Base-by-base conservation (phyloP, 2,329 filamentous ascomycete genomes). In the Kalaharituber pfeilii region DNA sequence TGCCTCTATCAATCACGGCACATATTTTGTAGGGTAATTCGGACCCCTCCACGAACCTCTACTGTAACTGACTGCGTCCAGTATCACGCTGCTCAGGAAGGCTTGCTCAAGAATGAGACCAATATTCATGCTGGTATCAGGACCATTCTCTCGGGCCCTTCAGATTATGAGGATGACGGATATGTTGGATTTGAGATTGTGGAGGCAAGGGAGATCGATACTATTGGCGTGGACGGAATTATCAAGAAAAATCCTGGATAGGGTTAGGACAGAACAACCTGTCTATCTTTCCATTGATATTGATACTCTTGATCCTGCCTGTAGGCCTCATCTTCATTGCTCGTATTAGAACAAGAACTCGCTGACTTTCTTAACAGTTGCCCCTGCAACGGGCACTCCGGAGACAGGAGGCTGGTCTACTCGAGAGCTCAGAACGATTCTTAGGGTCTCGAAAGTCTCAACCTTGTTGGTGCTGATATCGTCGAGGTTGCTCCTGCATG, bases 111-210 rank as follows among this genome's bases (percentile, higher is more conserved):
- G 58, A 93, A 91, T 65, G 83, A 91, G 71, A 82, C 78, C 61
- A 89, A 87, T 69, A 87, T 93, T 68, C 86, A 93, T 66, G 86
- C 84, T 15, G 86, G 86, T 36, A 91, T 93, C 67, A 79, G 86
- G 54, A 91, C 86, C 0, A 91, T 84, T 2, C 73, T 91, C 18
- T 83, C 78, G 56, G 84, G 84, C 0, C 80, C 81, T 0, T 82
- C 78, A 18, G 85, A 89, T 70, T 89, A 88, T 67, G 84, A 86
- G 61, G 86, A 89, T 65, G 84, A 91, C 66, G 83, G 83, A 28
- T 88, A 88, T 69, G 86, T 82, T 65, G 84, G 85, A 5, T 89
- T 89, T 65, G 76, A 86, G 69, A 87, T 88, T 58, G 79, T 87
- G 45, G 84, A 88, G 69, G 85, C 81, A 0, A 73, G 79, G 15